These are phyloP conservation scores for Hypoxylon sp. DNA, from an alignment of 2,329 filamentous ascomycete genomes.

Conservation along the genomic window DNA sequence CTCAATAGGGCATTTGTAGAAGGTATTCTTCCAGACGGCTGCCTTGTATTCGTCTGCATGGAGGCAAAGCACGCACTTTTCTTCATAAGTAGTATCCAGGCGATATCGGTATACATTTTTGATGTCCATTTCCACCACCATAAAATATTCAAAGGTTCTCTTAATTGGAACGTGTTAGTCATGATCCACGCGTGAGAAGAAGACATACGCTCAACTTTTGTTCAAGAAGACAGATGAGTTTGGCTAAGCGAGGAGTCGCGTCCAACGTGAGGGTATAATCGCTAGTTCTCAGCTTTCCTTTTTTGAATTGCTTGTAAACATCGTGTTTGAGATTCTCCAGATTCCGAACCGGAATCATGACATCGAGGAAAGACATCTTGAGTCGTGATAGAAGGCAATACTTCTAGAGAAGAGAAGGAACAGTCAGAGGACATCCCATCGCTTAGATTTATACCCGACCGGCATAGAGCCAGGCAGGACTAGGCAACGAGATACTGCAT, in stretches of 20 bases:
- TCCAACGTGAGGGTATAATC: not conserved
- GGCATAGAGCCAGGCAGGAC: not conserved
- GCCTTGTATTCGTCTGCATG: not conserved
- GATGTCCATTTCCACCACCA: not conserved
- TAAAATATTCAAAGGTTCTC: not conserved
- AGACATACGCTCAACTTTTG: conserved; percentile 13
- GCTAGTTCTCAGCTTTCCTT: not conserved
- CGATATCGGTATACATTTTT: no score
- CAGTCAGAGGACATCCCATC: not conserved
- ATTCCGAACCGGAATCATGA: conserved; percentile 1
- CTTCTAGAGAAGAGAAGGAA: not conserved
- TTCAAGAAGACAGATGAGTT: conserved; percentile 8
- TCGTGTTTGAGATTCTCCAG: conserved; percentile 1
- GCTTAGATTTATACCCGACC: not conserved
- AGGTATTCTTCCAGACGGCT: conserved; percentile 1
- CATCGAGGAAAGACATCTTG: conserved; percentile 9
- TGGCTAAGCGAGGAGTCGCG: not conserved
- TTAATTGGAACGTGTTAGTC: not conserved
- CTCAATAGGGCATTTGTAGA: not conserved
- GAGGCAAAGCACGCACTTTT: conserved; percentile 12
- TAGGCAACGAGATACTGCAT: not conserved
- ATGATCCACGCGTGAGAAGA: not conserved
- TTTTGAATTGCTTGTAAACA: conserved; percentile 10
- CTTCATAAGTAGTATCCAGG: no score
- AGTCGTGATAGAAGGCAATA: not conserved